Evolutionary conservation across 2,329 filamentous ascomycete species (phyloP), one percentile per base, ranked within the genome.

Genomic region (Aureobasidium zeae): DNA sequence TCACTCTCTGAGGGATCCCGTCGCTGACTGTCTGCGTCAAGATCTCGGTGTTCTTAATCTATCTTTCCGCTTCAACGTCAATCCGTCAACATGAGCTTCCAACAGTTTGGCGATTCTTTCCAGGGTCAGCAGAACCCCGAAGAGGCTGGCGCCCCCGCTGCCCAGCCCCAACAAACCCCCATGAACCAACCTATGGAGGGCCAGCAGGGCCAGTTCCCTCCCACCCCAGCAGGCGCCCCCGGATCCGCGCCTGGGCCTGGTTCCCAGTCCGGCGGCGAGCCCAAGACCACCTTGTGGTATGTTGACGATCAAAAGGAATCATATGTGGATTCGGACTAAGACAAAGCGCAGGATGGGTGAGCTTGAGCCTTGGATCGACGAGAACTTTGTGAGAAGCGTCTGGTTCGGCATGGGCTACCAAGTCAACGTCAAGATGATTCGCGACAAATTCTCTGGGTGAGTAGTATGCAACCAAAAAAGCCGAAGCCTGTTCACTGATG

Each of bases 391-490:
- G 60, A 88, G 93, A 67, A 91, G 84, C 55, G 79, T 96, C 33
- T 96, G 86, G 76, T 94, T 86, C 59, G 80, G 88, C 57, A 84
- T 94, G 70, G 87, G 84, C 54, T 91, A 96, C 67, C 80, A 80
- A 51, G 91, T 98, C 57, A 95, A 95, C 57, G 91, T 98, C 56
- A 98, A 98, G 77, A 94, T 98, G 76, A 98, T 98, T 58, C 86
- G 91, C 53, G 91, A 98, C 71, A 95, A 95, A 68, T 94, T 94
- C 66, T 95, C 89, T 61, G 91, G 89, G 87, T 94, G 74, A 67
- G 74, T 60, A 36, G 35, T 35, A 24, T 29, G 20, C n/a, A n/a
- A n/a, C n/a, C n/a, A n/a, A n/a, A n/a, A n/a, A n/a, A n/a, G n/a
- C n/a, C n/a, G n/a, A n/a, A n/a, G n/a, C n/a, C n/a, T n/a, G n/a